Evolutionary conservation across 768 basidiomycete species (phyloP), one percentile per base, ranked within the genome.

Genomic region (Tulasnella calospora): DNA sequence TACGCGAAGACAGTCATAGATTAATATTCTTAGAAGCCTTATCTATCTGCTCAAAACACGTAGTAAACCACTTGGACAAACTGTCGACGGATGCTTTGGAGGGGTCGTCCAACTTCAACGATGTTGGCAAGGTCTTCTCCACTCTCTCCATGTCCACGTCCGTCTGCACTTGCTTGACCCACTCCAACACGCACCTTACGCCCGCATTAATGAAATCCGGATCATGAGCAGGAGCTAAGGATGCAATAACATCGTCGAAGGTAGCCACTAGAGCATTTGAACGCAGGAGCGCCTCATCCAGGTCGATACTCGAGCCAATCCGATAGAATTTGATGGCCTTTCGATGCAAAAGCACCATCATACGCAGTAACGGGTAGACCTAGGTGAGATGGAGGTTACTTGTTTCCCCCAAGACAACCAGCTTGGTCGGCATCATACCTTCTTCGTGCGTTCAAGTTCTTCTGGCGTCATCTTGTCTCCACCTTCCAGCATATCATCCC

Each of bases 191-290:
- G n/a, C 36, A 35, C 33, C 71, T 70, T 30, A 72, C 4, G 23
- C 69, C 55, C 13, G 77, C 13, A n/a, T 78, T 70, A 8, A 78
- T 46, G 21, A 67, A 15, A 21, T 40, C 36, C 8, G 23, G 40
- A n/a, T 71, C 69, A 4, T 78, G 77, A 27, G 77, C 27, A 1
- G 77, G 46, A 23, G 44, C 21, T 30, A 80, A 79, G 30, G 79
- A 80, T 13, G 79, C 35, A 10, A 80, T 79, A 17, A 80, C 79
- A 44, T 80, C 79, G 71, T 80, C 79, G 36, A 79, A 33, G 21
- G 46, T 23, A 0, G 79, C 79, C 27, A 57, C 71, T 4, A 80
- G 61, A n/a, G 36, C 15, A 27, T 27, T 73, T 15, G 79, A 80
- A 23, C 30, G 36, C 13, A 19, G 35, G 36, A 80, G 46, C 15